Conservation (phyloP, 148 eudicot species). For the Vaccinium vitisidaea region DNA sequence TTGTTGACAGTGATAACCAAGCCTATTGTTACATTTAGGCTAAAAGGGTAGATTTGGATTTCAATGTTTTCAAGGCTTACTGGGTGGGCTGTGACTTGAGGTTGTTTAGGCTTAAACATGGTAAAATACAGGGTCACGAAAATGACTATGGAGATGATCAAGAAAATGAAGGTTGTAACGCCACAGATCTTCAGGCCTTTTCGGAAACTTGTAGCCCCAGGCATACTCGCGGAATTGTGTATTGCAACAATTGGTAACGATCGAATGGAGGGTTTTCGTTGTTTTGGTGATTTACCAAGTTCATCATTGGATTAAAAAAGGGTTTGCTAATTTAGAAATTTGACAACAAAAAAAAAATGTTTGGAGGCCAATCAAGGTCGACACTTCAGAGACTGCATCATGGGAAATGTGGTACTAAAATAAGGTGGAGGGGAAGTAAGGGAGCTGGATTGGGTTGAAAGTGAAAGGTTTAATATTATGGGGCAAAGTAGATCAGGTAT, state of each 20-base stretch:
- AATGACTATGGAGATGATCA: slow-evolving; percentile 15
- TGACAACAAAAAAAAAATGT: background rate
- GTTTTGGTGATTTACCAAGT: background rate
- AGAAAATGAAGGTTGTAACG: background rate
- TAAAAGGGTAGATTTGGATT: slow-evolving; percentile 24
- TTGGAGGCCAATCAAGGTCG: background rate
- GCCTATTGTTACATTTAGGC: slow-evolving; percentile 26
- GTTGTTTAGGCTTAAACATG: slow-evolving; percentile 30
- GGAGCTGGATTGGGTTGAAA: background rate
- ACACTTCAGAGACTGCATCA: background rate
- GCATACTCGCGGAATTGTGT: background rate
- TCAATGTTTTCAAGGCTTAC: slow-evolving; percentile 20
- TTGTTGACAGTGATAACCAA: slow-evolving; percentile 25
- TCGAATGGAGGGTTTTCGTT: background rate
- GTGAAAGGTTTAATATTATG: background rate
- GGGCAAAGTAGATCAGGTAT: background rate
- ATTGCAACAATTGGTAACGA: background rate
- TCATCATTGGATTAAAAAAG: background rate
- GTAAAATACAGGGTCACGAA: slow-evolving; percentile 20
- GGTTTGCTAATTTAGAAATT: background rate
- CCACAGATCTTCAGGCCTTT: slow-evolving; percentile 31
- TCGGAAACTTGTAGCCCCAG: background rate
- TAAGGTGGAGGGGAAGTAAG: slow-evolving; percentile 5
- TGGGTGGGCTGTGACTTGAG: slow-evolving; percentile 22
- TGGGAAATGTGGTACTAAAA: background rate